A percentile compares a stretch with the other conserved stretches of the same genome.
Evolutionary conservation across 495 filamentous ascomycete genomes (phyloP).

Genomic region (Tuber microsphaerosporum): DNA sequence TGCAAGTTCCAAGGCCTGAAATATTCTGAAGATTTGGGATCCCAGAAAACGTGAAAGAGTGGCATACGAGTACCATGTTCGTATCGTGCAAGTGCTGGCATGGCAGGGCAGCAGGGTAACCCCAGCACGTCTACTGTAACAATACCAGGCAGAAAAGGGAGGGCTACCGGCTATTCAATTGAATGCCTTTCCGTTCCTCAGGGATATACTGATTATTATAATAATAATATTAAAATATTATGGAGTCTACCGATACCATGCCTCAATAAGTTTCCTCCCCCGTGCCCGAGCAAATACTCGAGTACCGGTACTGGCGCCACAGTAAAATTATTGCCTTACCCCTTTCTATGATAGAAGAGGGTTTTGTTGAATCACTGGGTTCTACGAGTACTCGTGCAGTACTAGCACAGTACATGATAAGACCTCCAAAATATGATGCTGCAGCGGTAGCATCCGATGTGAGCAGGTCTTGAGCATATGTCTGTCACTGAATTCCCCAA

Average conservation of each 20-base stretch:
- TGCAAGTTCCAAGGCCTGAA: neutral
- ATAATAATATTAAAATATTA: too few species aligned
- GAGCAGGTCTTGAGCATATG: neutral
- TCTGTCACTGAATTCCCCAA: neutral
- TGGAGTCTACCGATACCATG: neutral
- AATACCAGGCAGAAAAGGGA: neutral
- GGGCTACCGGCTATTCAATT: neutral
- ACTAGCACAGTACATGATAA: neutral
- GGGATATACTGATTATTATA: neutral
- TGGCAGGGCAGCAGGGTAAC: neutral
- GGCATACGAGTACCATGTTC: neutral
- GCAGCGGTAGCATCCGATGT: neutral
- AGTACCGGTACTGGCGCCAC: neutral
- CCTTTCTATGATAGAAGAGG: neutral
- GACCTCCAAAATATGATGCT: neutral
- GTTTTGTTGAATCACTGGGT: neutral
- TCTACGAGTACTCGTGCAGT: neutral
- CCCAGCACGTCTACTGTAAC: neutral
- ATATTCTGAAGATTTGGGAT: neutral
- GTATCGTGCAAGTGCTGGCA: neutral
- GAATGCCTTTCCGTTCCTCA: neutral
- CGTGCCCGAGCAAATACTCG: neutral
- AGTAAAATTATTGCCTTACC: neutral
- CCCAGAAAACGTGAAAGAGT: neutral
- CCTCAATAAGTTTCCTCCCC: neutral